Percentiles rank a stretch among this genome's conserved stretches.
These are phyloP conservation scores for Rhizopogon vesiculosus DNA, from an alignment of 768 basidiomycete species.

Conservation along the genomic window DNA sequence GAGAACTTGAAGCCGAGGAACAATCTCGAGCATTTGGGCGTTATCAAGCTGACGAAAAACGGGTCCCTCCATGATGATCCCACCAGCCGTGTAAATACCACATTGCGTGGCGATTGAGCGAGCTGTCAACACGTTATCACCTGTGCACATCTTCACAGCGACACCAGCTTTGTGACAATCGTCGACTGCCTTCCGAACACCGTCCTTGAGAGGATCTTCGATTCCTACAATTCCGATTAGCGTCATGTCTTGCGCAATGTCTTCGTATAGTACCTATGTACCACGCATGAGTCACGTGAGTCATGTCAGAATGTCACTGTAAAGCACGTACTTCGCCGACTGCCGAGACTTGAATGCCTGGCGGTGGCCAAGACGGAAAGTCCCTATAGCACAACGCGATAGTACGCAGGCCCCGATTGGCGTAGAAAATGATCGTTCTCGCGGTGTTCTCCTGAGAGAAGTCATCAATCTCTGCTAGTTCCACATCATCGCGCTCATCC, in stretches of 20 bases:
- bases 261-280: constrained; percentile 63
- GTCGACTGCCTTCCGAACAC: constrained; percentile 84
- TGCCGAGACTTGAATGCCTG: constrained; percentile 31
- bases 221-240: constrained; percentile 92
- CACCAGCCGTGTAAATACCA: constrained; percentile 90
- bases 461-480: constrained; percentile 58
- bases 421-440: constrained; percentile 95
- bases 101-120: constrained; percentile 97
- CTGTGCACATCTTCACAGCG: constrained; percentile 96
- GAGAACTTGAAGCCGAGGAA: constrained; percentile 91
- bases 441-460: constrained; percentile 77
- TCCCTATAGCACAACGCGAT: constrained; percentile 94
- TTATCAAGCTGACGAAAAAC: constrained; percentile 77
- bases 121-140: constrained; percentile 92
- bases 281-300: no score
- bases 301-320: constrained; percentile 5
- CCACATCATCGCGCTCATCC: constrained; percentile 30
- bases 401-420: constrained; percentile 92
- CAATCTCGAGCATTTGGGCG: constrained; percentile 71
- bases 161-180: constrained; percentile 90
- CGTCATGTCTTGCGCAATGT: constrained; percentile 67
- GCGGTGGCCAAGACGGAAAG: constrained; percentile 81
- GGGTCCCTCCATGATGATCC: constrained; percentile 98
- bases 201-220: constrained; percentile 90
- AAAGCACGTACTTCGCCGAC: constrained; percentile 48